These are phyloP conservation scores for Aspergillus incahuasiensis DNA, from an alignment of 495 filamentous ascomycete genomes.

Conservation along the genomic window DNA sequence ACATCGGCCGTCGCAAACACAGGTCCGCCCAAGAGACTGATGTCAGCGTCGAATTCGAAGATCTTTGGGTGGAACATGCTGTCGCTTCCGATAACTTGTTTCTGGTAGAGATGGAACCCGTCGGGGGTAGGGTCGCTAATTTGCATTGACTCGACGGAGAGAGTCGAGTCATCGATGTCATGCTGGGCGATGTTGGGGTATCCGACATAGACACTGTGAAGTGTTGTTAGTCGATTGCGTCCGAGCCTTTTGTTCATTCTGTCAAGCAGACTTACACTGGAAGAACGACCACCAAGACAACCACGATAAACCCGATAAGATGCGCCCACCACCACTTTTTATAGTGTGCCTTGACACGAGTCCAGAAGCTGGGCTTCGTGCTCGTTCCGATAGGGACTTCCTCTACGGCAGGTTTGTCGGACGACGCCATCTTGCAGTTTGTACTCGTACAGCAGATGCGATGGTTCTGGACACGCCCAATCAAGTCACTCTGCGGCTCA, in stretches of 20 bases:
- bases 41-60: constrained; percentile 49
- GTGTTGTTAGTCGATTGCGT: not conserved
- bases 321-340: constrained; percentile 71
- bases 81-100: constrained; percentile 40
- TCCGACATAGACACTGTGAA: constrained; percentile 61
- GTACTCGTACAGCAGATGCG: not conserved
- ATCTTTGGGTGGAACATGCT: constrained; percentile 51
- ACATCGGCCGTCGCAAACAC: constrained; percentile 57
- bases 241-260: not conserved
- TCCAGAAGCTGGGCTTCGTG: constrained; percentile 30
- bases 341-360: constrained; percentile 41
- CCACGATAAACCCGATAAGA: constrained; percentile 52
- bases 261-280: constrained; percentile 55
- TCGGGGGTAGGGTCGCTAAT: constrained; percentile 56
- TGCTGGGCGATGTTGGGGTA: constrained; percentile 69
- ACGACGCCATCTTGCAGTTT: constrained; percentile 24
- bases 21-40: constrained; percentile 49
- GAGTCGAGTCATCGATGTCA: constrained; percentile 59
- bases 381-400: constrained; percentile 1
- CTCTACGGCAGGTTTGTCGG: constrained; percentile 20
- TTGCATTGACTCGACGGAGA: constrained; percentile 54
- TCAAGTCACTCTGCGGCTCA: constrained; percentile 8
- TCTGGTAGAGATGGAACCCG: constrained; percentile 52
- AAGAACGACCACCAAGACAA: constrained; percentile 57
- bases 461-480: not conserved